These are phyloP conservation scores for Eucalyptus marginata DNA, from an alignment of 345 rosid genomes.

Conservation along the genomic window DNA sequence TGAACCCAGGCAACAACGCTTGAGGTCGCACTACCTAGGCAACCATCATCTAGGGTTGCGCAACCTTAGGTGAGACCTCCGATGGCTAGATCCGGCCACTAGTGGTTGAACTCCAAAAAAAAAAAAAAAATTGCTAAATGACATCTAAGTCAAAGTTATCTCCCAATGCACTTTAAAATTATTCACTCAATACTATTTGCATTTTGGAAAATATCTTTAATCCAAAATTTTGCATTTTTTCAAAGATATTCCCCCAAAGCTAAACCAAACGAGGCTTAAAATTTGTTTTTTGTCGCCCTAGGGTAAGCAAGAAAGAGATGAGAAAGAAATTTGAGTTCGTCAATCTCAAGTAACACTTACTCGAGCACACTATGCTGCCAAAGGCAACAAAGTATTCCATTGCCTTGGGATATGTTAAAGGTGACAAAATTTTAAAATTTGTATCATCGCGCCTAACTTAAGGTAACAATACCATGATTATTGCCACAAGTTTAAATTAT, in stretches of 20 bases:
- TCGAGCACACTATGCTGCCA: neutral
- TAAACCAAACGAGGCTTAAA: too few relatives aligned
- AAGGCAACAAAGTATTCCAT: neutral
- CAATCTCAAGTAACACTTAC: neutral
- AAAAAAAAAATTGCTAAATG: too few relatives aligned
- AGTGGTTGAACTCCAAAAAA: too few relatives aligned
- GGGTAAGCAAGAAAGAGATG: too few relatives aligned
- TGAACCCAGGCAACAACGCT: accelerated
- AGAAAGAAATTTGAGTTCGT: neutral
- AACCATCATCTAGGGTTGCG: accelerated
- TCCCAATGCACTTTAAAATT: too few relatives aligned
- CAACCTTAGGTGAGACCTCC: too few relatives aligned
- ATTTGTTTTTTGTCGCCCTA: too few relatives aligned
- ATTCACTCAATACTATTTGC: too few relatives aligned
- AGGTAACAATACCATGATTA: neutral
- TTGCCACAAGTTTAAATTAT: neutral
- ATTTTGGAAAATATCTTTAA: too few relatives aligned
- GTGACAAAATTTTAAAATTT: neutral
- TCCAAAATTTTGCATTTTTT: too few relatives aligned
- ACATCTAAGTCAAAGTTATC: too few relatives aligned
- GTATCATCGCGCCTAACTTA: neutral
- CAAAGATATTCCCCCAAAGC: accelerated
- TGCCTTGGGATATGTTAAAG: neutral
- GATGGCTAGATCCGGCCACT: accelerated
- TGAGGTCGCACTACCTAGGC: too few relatives aligned